phyloP scores from a whole-genome alignment of 495 filamentous ascomycete species.

The Friedmanniomyces simplex region DNA sequence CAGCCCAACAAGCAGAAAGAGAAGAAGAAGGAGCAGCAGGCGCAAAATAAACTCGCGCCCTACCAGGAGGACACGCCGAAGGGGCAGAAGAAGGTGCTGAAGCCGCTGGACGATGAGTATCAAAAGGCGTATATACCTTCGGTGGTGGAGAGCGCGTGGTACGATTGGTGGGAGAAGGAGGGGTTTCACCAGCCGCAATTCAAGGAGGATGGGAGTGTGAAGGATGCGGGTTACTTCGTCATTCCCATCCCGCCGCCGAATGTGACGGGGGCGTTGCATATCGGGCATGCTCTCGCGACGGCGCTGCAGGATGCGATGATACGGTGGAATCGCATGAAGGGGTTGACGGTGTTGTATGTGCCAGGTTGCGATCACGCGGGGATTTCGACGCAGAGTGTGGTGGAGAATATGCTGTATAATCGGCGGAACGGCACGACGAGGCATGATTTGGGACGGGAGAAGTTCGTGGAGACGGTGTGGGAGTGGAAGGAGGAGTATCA shows the following conservation, averaged over 20 bases:
- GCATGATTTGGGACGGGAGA: slow-evolving; percentile 53
- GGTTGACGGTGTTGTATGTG: slow-evolving; percentile 53
- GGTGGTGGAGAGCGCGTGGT: slow-evolving; percentile 45
- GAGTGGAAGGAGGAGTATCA: slow-evolving; percentile 66
- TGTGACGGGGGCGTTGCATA: slow-evolving; percentile 58
- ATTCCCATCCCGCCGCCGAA: slow-evolving; percentile 72
- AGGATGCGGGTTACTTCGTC: slow-evolving; percentile 58
- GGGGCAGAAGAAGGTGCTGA: slow-evolving; percentile 36
- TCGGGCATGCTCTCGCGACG: slow-evolving; percentile 57
- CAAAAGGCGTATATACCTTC: slow-evolving; percentile 48
- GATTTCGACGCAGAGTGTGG: slow-evolving; percentile 66
- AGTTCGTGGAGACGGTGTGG: slow-evolving; percentile 51
- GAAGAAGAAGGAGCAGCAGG: slow-evolving; percentile 42
- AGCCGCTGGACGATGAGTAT: slow-evolving; percentile 31
- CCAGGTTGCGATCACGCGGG: slow-evolving; percentile 71
- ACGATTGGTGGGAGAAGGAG: slow-evolving; percentile 52
- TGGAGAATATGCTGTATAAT: slow-evolving; percentile 67
- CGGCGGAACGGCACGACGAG: slow-evolving; percentile 50
- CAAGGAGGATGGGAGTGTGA: slow-evolving; percentile 52
- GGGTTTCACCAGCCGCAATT: slow-evolving; percentile 68
- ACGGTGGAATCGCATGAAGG: slow-evolving; percentile 53
- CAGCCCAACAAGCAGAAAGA: slow-evolving; percentile 36
- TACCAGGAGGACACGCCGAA: slow-evolving; percentile 33
- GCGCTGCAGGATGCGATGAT: slow-evolving; percentile 68
- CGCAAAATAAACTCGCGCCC: slow-evolving; percentile 26